These are phyloP conservation scores for Dissophora ornata DNA, from an alignment of 192 early-diverging fungal species.

Conservation along the genomic window DNA sequence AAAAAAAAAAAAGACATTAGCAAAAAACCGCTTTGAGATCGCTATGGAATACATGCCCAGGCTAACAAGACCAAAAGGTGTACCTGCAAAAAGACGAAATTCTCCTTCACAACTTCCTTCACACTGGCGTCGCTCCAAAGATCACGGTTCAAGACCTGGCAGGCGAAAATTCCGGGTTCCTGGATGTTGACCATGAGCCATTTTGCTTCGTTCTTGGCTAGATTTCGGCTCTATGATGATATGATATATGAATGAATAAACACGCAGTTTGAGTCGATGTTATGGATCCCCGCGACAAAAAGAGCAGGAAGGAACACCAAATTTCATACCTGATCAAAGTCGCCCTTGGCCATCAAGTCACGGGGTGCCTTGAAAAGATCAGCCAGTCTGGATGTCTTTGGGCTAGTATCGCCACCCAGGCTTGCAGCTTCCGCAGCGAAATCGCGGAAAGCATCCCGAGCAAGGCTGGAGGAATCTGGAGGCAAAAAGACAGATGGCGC, in stretches of 20 bases:
- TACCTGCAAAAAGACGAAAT: slow-evolving; percentile 92
- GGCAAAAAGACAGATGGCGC: slow-evolving; percentile 53
- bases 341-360: slow-evolving; percentile 85
- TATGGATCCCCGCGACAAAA: neutral
- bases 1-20: slow-evolving; percentile 2
- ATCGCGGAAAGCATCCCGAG: slow-evolving; percentile 72
- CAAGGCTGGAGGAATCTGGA: slow-evolving; percentile 62
- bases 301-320: neutral
- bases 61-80: neutral
- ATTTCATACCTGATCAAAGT: slow-evolving; percentile 76
- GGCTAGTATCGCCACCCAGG: slow-evolving; percentile 60
- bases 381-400: slow-evolving; percentile 67
- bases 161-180: slow-evolving; percentile 84
- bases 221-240: slow-evolving; percentile 66
- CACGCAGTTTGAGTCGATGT: no score
- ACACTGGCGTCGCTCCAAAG: slow-evolving; percentile 87
- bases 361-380: slow-evolving; percentile 89
- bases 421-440: slow-evolving; percentile 73
- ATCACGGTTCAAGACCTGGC: slow-evolving; percentile 93
- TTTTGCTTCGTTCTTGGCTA: slow-evolving; percentile 70
- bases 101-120: slow-evolving; percentile 77
- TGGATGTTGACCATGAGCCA: slow-evolving; percentile 93
- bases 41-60: neutral
- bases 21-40: neutral
- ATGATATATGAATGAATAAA: no score